These are phyloP conservation scores for Aureobasidium leucospermi DNA, from an alignment of 2,329 filamentous ascomycete genomes.

Conservation along the genomic window DNA sequence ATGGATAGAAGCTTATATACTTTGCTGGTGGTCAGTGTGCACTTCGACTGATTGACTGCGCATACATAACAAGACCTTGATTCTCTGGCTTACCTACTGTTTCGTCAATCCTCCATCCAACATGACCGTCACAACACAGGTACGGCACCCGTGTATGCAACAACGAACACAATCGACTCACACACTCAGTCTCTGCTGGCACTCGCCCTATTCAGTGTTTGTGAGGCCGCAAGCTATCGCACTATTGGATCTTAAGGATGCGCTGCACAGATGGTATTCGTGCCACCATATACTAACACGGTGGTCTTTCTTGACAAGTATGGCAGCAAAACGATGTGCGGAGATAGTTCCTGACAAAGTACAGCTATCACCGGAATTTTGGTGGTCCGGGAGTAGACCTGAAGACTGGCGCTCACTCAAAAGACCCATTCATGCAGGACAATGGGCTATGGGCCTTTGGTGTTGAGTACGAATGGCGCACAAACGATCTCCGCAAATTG, in stretches of 20 bases:
- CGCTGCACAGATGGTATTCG: constrained; percentile 16
- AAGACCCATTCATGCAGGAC: constrained; percentile 14
- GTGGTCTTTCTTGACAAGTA: constrained; percentile 18
- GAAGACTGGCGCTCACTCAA: constrained; percentile 13
- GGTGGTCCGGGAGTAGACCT: constrained; percentile 16
- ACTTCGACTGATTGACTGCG: neutral
- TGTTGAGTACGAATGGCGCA: constrained; percentile 15
- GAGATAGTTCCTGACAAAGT: neutral
- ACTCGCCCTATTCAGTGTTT: neutral
- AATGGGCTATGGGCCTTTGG: constrained; percentile 14
- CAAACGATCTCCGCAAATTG: constrained; percentile 15
- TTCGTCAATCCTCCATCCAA: too few relatives aligned
- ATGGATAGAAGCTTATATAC: neutral
- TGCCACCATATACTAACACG: constrained; percentile 16
- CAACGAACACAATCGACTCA: too few relatives aligned
- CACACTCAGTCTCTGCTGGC: neutral
- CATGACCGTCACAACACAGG: neutral
- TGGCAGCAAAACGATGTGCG: neutral
- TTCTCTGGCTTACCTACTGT: too few relatives aligned
- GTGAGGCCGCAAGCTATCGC: constrained; percentile 12
- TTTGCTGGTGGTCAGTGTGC: neutral
- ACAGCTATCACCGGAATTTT: constrained; percentile 17
- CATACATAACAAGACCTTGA: neutral
- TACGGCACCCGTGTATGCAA: too few relatives aligned
- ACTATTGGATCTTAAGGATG: constrained; percentile 17